Evolutionary conservation across 2,329 filamentous ascomycete genomes (phyloP).

Genomic region (Aureobasidium leucospermi): DNA sequence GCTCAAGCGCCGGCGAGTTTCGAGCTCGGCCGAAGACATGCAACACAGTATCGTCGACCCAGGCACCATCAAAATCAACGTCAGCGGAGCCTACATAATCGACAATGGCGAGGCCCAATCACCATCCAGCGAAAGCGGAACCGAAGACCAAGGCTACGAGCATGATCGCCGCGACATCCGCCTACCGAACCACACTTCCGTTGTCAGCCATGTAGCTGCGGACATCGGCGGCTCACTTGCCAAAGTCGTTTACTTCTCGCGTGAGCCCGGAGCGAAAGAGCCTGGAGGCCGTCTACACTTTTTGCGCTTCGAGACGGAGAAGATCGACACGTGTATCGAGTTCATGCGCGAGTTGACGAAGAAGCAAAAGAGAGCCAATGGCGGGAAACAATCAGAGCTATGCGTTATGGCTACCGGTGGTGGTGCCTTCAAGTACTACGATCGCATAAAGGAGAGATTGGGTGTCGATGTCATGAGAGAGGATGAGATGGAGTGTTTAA

Average conservation of each 20-base stretch:
- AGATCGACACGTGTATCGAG: slow-evolving; percentile 85
- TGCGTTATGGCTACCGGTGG: slow-evolving; percentile 95
- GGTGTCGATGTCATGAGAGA: slow-evolving; percentile 84
- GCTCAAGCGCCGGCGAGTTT: slow-evolving; percentile 26
- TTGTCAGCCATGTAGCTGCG: slow-evolving; percentile 93
- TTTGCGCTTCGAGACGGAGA: slow-evolving; percentile 90
- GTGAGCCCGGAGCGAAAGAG: slow-evolving; percentile 68
- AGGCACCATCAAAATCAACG: slow-evolving; percentile 83
- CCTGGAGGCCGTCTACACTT: slow-evolving; percentile 90
- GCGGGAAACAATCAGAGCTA: slow-evolving; percentile 45
- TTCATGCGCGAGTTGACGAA: slow-evolving; percentile 82
- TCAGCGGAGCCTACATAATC: slow-evolving; percentile 92
- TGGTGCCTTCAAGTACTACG: slow-evolving; percentile 94
- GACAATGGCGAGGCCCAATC: slow-evolving; percentile 42
- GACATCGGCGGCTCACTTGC: slow-evolving; percentile 96
- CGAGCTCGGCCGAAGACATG: slow-evolving; percentile 35
- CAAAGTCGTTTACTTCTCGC: slow-evolving; percentile 95
- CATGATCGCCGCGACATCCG: slow-evolving; percentile 87
- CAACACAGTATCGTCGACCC: slow-evolving; percentile 51
- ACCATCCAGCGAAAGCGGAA: slow-evolving; percentile 25
- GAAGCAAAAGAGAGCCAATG: slow-evolving; percentile 50
- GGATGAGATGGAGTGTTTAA: slow-evolving; percentile 98
- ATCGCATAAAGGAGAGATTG: slow-evolving; percentile 74
- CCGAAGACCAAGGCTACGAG: slow-evolving; percentile 48
- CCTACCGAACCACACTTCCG: slow-evolving; percentile 88